phyloP scores from a whole-genome alignment of 352 stramenopile species.

The Pythium scleroteichum region DNA sequence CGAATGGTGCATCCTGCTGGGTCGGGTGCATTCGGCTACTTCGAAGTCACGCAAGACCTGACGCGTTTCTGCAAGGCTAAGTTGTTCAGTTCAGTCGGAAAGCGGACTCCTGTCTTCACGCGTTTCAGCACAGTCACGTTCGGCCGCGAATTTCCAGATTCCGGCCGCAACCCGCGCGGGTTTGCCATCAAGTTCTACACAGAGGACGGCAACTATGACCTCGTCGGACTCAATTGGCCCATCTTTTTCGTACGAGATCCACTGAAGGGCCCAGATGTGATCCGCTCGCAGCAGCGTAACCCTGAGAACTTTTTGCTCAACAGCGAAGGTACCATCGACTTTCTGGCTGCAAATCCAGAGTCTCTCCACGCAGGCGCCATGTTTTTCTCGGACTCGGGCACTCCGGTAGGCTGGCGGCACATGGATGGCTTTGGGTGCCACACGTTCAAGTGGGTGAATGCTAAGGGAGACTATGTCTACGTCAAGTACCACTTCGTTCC shows the following conservation, averaged over 20 bases:
- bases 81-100: constrained; percentile 23
- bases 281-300: constrained; percentile 93
- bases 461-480: constrained; percentile 67
- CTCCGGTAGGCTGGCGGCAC: constrained; percentile 86
- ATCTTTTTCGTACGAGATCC: constrained; percentile 95
- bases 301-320: constrained; percentile 87
- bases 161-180: constrained; percentile 77
- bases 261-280: constrained; percentile 92
- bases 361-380: constrained; percentile 89
- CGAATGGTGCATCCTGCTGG: constrained; percentile 30
- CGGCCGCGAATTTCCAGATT: constrained; percentile 27
- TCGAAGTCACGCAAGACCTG: constrained; percentile 30
- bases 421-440: constrained; percentile 93
- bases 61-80: constrained; percentile 29
- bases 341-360: constrained; percentile 91
- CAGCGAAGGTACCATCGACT: constrained; percentile 91
- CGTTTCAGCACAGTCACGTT: constrained; percentile 32
- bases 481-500: constrained; percentile 95
- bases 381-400: constrained; percentile 89
- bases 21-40: constrained; percentile 28
- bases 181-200: constrained; percentile 95
- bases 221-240: constrained; percentile 93
- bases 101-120: constrained; percentile 28
- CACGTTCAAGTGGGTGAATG: constrained; percentile 92
- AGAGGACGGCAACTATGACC: constrained; percentile 93